phyloP scores from a whole-genome alignment of 2,329 filamentous ascomycete species.

The Sclerotinia minor region DNA sequence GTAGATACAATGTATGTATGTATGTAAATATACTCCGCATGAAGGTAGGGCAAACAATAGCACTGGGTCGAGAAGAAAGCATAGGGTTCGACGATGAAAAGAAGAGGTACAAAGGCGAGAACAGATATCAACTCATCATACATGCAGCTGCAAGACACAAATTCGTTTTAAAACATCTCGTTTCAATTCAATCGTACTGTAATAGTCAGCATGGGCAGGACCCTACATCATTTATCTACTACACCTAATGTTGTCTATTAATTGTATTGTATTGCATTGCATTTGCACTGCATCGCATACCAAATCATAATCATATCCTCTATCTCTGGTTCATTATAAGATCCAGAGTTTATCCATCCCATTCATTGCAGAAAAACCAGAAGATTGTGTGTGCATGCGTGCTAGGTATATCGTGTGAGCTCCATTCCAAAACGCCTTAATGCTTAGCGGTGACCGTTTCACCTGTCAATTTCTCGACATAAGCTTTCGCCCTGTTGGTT shows the following conservation, averaged over 20 bases:
- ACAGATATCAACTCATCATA: background rate
- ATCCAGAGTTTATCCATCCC: background rate
- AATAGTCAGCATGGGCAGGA: background rate
- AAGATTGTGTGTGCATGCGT: conserved; percentile 18
- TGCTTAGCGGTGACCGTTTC: conserved; percentile 67
- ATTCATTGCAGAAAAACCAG: background rate
- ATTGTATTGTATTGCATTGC: background rate
- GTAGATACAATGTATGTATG: no score
- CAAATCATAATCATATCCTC: conserved; percentile 18
- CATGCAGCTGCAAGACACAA: background rate
- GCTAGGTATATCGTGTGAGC: conserved; percentile 3
- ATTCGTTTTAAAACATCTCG: background rate
- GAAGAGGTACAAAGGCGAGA: background rate
- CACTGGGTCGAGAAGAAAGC: no score
- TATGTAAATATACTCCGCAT: no score
- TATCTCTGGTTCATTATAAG: conserved; percentile 8
- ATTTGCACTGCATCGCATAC: conserved; percentile 5
- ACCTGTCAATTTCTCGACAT: conserved; percentile 66
- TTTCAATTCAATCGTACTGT: background rate
- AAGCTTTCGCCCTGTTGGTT: conserved; percentile 61
- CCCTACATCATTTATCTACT: conserved; percentile 4
- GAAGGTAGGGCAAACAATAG: no score
- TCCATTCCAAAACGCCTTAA: conserved; percentile 47
- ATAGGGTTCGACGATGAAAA: no score
- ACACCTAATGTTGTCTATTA: conserved; percentile 1